phyloP scores from a whole-genome alignment of 2,329 filamentous ascomycete genomes.

The Nectriaceae sp. region DNA sequence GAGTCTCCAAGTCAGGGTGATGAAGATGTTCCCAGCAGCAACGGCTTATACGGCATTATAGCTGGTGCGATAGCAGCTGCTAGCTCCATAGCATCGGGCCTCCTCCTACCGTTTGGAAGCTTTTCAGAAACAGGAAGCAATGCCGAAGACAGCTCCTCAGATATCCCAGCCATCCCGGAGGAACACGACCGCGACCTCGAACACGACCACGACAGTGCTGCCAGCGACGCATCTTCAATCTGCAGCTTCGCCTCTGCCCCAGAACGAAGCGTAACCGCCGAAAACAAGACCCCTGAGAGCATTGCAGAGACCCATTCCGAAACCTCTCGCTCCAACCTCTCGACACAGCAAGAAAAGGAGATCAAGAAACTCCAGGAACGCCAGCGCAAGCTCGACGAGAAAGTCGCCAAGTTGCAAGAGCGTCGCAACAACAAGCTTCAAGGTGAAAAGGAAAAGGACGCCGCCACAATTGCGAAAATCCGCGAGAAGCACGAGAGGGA shows the following conservation, averaged over 20 bases:
- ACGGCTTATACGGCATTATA: slow-evolving; percentile 59
- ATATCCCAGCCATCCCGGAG: slow-evolving; percentile 22
- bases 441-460: slow-evolving; percentile 53
- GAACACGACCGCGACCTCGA: slow-evolving; percentile 9
- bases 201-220: slow-evolving; percentile 26
- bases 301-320: slow-evolving; percentile 36
- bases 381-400: slow-evolving; percentile 63
- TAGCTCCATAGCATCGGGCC: slow-evolving; percentile 44
- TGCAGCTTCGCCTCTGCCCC: slow-evolving; percentile 52
- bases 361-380: slow-evolving; percentile 64
- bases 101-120: slow-evolving; percentile 33
- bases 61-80: slow-evolving; percentile 54
- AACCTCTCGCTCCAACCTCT: slow-evolving; percentile 36
- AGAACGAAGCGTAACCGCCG: slow-evolving; percentile 35
- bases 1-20: slow-evolving; percentile 10
- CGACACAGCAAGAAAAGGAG: slow-evolving; percentile 56
- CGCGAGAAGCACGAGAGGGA: slow-evolving; percentile 65
- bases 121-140: slow-evolving; percentile 28
- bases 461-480: slow-evolving; percentile 54
- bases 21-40: slow-evolving; percentile 39
- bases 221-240: slow-evolving; percentile 48
- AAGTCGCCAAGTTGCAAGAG: slow-evolving; percentile 57
- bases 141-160: slow-evolving; percentile 28
- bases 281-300: slow-evolving; percentile 29
- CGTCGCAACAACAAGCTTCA: slow-evolving; percentile 46